Evolutionary conservation across 768 basidiomycete genomes (phyloP), one percentile per base, ranked within the genome.

Genomic region (Auricularia heimuer): DNA sequence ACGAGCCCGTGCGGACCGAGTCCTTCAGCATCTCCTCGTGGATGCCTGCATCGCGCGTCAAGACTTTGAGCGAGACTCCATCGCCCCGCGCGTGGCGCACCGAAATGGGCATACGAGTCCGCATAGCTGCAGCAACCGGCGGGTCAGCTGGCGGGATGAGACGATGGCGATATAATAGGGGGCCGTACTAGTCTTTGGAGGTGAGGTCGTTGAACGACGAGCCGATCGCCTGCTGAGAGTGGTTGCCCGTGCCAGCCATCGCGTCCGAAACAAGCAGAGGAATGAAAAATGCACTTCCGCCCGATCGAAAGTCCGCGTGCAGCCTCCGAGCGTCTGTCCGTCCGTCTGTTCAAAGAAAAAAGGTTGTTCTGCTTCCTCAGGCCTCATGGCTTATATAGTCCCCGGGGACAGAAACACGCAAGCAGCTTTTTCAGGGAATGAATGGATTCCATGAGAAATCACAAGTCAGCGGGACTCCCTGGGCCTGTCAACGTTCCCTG

Each of bases 1-100:
- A 99, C 54, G 94, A 92, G 39, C 93, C 87, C 56, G 97, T 99
- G 67, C 97, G 89, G 69, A 99, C 94, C 45, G 81, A 78, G 77
- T 99, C 97, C 78, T 99, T 99, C 76, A 99, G 78, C 97, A 99
- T 99, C 79, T 99, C 97, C 78, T 98, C 95, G 75, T 98, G 95
- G 70, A 98, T 97, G 65, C 94, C 94, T 97, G 70, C 24, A 44
- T 35, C 21, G 42, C 21, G 29, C 29, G 29, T 29, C 51, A 12
- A 21, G n/a, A 63, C 10, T 18, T 6, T 33, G n/a, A 35, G 42
- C 14, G 11, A 44, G 7, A 29, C 35, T 54, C 24, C 33, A 7
- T 62, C 56, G 10, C 29, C 29, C 24, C n/a, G 54, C 33, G 29
- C 8, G 14, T 18, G 62, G 74, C 82, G 66, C 71, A 93, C 93